These are phyloP conservation scores for Ceratobasidium theobromae DNA, from an alignment of 1,284 basidiomycete genomes.

Conservation along the genomic window DNA sequence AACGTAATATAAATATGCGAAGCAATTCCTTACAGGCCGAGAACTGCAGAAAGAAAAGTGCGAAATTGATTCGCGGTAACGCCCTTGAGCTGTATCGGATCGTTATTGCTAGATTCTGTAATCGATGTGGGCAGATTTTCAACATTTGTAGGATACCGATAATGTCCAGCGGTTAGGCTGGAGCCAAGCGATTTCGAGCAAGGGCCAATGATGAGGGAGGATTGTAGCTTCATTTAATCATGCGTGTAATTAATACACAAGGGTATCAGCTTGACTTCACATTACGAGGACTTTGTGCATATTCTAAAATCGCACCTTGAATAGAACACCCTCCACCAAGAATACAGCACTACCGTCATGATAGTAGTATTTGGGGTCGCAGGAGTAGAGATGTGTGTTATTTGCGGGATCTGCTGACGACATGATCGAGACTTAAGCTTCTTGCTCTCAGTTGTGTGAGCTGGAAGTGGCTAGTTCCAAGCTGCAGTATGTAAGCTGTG, in stretches of 20 bases:
- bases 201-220: neutral
- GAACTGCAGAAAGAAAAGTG: neutral
- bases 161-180: neutral
- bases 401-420: no score
- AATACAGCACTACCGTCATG: conserved; percentile 6
- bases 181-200: neutral
- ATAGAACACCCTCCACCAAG: neutral
- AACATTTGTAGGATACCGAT: neutral
- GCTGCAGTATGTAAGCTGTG: no score
- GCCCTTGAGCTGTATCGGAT: neutral
- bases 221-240: neutral
- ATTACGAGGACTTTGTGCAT: neutral
- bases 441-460: no score
- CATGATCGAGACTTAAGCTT: no score
- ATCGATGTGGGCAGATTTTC: neutral
- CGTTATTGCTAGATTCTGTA: neutral
- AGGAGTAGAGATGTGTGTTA: no score
- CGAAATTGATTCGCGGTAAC: neutral
- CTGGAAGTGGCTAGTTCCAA: no score
- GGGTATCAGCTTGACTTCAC: no score
- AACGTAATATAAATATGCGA: neutral
- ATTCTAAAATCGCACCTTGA: neutral
- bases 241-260: no score
- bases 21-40: neutral
- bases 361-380: neutral